These are phyloP conservation scores for Melampsora americana DNA, from an alignment of 1,284 basidiomycete species.

Conservation along the genomic window DNA sequence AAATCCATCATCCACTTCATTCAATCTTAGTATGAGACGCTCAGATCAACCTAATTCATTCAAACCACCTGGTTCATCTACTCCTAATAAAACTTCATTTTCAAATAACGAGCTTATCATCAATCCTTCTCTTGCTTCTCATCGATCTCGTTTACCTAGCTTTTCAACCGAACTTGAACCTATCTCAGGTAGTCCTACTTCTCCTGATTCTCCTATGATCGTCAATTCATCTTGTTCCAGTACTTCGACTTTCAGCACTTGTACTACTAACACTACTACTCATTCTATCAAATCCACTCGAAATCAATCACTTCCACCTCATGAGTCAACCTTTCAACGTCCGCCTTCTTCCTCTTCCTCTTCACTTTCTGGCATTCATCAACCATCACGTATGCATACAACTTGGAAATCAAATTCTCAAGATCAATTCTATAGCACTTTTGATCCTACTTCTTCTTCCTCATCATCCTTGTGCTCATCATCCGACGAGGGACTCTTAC, in stretches of 20 bases:
- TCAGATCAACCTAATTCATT: slow-evolving; percentile 14
- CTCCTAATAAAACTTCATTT: slow-evolving; percentile 32
- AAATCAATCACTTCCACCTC: too few species aligned
- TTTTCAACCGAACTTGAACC: slow-evolving; percentile 43
- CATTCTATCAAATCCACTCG: slow-evolving; percentile 8
- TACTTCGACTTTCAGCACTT: too few species aligned
- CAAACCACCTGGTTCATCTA: slow-evolving; percentile 4
- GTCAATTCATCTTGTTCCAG: neutral
- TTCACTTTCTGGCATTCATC: slow-evolving; percentile 46
- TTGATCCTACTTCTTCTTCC: slow-evolving; percentile 47
- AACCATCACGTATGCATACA: neutral
- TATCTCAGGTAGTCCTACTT: slow-evolving; percentile 43
- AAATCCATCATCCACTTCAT: neutral
- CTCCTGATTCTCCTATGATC: slow-evolving; percentile 30
- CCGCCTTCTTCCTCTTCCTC: slow-evolving; percentile 46
- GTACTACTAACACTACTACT: neutral
- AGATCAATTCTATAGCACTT: slow-evolving; percentile 41
- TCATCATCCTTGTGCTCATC: slow-evolving; percentile 45
- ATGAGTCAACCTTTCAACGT: slow-evolving; percentile 35
- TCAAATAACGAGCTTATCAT: slow-evolving; percentile 25
- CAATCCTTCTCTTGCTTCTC: neutral
- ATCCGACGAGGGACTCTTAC: slow-evolving; percentile 45
- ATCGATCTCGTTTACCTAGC: slow-evolving; percentile 32
- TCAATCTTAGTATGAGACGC: slow-evolving; percentile 11
- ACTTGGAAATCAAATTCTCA: slow-evolving; percentile 37